These are phyloP conservation scores for Pseudopithomyces maydicus DNA, from an alignment of 2,329 filamentous ascomycete species.

Conservation along the genomic window DNA sequence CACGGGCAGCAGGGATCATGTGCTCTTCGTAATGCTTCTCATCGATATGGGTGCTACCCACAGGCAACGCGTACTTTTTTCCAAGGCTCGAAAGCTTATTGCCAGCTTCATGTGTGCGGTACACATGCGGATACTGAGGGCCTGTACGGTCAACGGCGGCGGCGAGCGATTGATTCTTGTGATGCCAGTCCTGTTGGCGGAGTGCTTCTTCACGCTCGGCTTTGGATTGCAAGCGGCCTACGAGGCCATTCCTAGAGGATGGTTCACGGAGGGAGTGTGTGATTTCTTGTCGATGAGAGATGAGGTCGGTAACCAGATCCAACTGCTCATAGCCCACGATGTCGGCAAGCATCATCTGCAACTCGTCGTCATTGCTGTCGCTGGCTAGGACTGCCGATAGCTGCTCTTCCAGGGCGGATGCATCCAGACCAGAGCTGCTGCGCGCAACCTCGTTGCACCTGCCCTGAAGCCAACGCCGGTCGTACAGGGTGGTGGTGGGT, in stretches of 20 bases:
- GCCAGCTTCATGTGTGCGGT: slow-evolving; percentile 79
- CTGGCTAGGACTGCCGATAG: slow-evolving; percentile 75
- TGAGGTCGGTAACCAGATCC: slow-evolving; percentile 90
- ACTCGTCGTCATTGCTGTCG: slow-evolving; percentile 73
- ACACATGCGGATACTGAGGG: slow-evolving; percentile 89
- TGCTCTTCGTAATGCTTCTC: slow-evolving; percentile 88
- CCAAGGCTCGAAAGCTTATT: slow-evolving; percentile 83
- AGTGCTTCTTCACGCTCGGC: slow-evolving; percentile 80
- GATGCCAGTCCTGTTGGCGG: slow-evolving; percentile 75
- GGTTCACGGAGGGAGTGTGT: slow-evolving; percentile 34
- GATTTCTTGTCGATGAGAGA: slow-evolving; percentile 75
- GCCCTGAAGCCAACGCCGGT: slow-evolving; percentile 70
- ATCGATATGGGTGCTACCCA: slow-evolving; percentile 73
- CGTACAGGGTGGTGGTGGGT: slow-evolving; percentile 50
- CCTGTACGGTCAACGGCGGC: slow-evolving; percentile 73
- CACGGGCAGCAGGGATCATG: slow-evolving; percentile 78
- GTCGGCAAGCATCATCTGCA: slow-evolving; percentile 90
- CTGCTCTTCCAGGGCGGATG: slow-evolving; percentile 76
- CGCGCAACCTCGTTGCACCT: slow-evolving; percentile 71
- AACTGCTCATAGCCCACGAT: slow-evolving; percentile 92
- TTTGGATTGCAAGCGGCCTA: slow-evolving; percentile 70
- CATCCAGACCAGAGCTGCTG: slow-evolving; percentile 68
- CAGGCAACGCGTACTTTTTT: slow-evolving; percentile 79
- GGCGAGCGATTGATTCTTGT: slow-evolving; percentile 77
- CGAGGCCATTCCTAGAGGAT: slow-evolving; percentile 49